phyloP scores from a whole-genome alignment of 805 yeast genomes.

The Candida ipomoeae region DNA sequence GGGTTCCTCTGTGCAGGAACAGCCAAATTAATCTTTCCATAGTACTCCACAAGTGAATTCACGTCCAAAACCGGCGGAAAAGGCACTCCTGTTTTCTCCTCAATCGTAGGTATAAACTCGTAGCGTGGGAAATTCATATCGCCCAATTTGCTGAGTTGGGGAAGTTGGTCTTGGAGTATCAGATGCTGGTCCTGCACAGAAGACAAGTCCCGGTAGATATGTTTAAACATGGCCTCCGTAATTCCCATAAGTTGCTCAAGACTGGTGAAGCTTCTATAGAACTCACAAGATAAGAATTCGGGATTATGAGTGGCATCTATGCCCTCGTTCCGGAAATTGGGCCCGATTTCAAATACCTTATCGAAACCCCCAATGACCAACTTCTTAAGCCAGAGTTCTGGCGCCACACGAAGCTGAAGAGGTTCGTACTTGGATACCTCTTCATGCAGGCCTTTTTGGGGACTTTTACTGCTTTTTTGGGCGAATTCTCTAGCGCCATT shows the following conservation, averaged over 20 bases:
- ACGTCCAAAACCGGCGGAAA: slow-evolving; percentile 46
- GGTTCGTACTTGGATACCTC: not conserved
- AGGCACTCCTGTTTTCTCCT: slow-evolving; percentile 42
- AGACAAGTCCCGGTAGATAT: slow-evolving; percentile 32
- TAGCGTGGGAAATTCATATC: slow-evolving; percentile 27
- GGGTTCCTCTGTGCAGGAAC: slow-evolving; percentile 44
- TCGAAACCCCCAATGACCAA: slow-evolving; percentile 83
- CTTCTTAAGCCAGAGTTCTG: slow-evolving; percentile 90
- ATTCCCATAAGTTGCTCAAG: slow-evolving; percentile 62
- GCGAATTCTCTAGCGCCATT: not conserved
- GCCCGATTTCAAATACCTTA: slow-evolving; percentile 81
- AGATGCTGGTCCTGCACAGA: slow-evolving; percentile 12
- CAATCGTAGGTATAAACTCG: slow-evolving; percentile 68
- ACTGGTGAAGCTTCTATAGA: slow-evolving; percentile 69
- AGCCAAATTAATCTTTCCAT: slow-evolving; percentile 30
- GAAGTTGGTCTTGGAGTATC: slow-evolving; percentile 14
- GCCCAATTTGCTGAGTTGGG: slow-evolving; percentile 14
- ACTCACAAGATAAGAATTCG: slow-evolving; percentile 88
- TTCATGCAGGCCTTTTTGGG: not conserved
- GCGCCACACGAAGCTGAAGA: slow-evolving; percentile 80
- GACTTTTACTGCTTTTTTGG: not conserved
- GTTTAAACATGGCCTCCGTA: slow-evolving; percentile 55
- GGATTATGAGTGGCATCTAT: slow-evolving; percentile 92
- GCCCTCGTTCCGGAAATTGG: slow-evolving; percentile 87
- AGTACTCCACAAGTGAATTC: slow-evolving; percentile 40